Conservation (phyloP, 2,329 filamentous ascomycete genomes). For the Phaeophleospora eucalypticola region DNA sequence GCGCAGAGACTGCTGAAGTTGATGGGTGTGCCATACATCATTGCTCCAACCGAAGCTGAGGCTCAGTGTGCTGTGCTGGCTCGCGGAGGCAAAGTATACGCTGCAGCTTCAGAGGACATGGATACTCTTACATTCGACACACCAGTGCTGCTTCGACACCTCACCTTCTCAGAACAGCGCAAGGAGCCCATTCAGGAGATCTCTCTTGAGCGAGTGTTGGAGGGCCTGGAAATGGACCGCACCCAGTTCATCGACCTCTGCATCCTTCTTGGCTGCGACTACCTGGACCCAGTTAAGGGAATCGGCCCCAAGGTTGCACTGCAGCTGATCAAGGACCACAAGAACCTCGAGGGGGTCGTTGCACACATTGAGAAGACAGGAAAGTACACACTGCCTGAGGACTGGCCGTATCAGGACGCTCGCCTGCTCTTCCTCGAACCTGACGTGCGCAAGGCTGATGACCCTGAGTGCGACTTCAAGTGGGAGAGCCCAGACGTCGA, state of each 20-base stretch:
- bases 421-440: conserved; percentile 88
- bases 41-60: conserved; percentile 94
- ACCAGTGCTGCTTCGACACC: conserved; percentile 82
- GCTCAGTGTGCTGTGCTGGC: conserved; percentile 92
- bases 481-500: conserved; percentile 94
- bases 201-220: conserved; percentile 77
- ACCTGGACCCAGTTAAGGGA: conserved; percentile 93
- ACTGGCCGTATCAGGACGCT: conserved; percentile 93
- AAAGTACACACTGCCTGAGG: conserved; percentile 84
- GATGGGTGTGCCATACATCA: conserved; percentile 94
- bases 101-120: conserved; percentile 97
- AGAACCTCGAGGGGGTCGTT: conserved; percentile 80
- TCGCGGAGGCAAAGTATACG: conserved; percentile 89
- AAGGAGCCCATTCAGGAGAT: conserved; percentile 99
- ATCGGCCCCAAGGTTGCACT: conserved; percentile 87
- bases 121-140: conserved; percentile 94
- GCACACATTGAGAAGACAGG: conserved; percentile 71
- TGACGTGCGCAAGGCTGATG: conserved; percentile 77
- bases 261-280: conserved; percentile 95
- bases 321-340: conserved; percentile 90
- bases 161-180: conserved; percentile 94
- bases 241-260: conserved; percentile 94
- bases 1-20: conserved; percentile 86
- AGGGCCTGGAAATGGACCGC: conserved; percentile 82
- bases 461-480: conserved; percentile 91